Evolutionary conservation across 192 early-diverging fungal genomes (phyloP), one percentile per base, ranked within the genome.

Genomic region (Diversispora epigaea): DNA sequence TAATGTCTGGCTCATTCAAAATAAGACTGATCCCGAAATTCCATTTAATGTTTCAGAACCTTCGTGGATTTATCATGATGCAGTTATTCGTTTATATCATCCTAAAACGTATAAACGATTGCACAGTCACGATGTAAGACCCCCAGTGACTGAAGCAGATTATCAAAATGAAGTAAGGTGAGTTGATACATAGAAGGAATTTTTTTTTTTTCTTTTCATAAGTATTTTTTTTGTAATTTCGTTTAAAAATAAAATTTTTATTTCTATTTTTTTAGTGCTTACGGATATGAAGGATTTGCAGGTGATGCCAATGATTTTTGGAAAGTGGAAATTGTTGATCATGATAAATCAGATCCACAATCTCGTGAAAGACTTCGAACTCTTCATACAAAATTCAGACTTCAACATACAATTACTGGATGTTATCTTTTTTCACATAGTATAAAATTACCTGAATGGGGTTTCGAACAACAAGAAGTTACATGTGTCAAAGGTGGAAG

Each of bases 221-320:
- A 39, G 15, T 40, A 41, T 4, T 4, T 25, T 21, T 41, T 49
- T 4, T 2, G 47, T 25, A 0, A 19, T 46, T 19, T 22, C 4
- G 10, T 58, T 58, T 6, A 58, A 57, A 58, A 32, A 8, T 58
- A 58, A 58, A 21, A 1, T 6, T 22, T 21, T 25, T 58, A 7
- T 21, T 19, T 46, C 22, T 22, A 46, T 47, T 41, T 22, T 61
- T 11, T 19, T 71, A 84, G 85, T 64, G 90, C 80, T 50, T 93
- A 93, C 72, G 92, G 92, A 15, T 92, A 85, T 77, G 75, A 83
- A 41, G 86, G 85, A 4, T 93, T 91, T 80, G 78, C 83, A 39
- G 95, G 96, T 50, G 96, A 98, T 77, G 84, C 91, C 47, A 98
- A 98, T 76, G 96, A 98, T 84, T 86, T 92, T 81, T 98, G 93